Evolutionary conservation across 2,329 filamentous ascomycete genomes (phyloP).

Genomic region (Dactylonectria estremocensis): DNA sequence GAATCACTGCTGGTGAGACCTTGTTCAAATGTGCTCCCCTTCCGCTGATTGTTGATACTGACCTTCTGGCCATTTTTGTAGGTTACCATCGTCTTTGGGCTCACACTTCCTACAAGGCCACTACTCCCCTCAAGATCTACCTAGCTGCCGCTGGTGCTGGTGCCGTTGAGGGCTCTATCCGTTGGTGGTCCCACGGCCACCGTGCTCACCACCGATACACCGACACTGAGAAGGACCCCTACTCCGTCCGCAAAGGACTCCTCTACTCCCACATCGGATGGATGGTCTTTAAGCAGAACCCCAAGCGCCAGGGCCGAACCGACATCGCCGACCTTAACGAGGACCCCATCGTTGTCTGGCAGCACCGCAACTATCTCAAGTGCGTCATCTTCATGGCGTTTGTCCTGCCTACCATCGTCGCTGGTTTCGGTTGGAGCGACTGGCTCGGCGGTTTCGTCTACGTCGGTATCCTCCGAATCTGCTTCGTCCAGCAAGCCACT

Average conservation of each 20-base stretch:
- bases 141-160: slow-evolving; percentile 86
- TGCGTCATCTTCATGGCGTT: slow-evolving; percentile 84
- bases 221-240: slow-evolving; percentile 80
- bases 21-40: too few relatives aligned
- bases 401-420: slow-evolving; percentile 80
- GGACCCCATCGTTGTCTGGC: slow-evolving; percentile 87
- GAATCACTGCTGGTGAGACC: too few relatives aligned
- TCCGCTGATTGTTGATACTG: too few relatives aligned
- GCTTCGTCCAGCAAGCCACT: too few relatives aligned
- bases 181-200: slow-evolving; percentile 92
- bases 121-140: slow-evolving; percentile 83
- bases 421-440: slow-evolving; percentile 85
- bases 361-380: slow-evolving; percentile 90
- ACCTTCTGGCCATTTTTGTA: slow-evolving; percentile 12
- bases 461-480: slow-evolving; percentile 67
- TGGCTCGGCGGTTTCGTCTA: slow-evolving; percentile 88
- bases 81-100: slow-evolving; percentile 82
- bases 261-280: slow-evolving; percentile 85
- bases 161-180: slow-evolving; percentile 87
- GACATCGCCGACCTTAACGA: slow-evolving; percentile 92
- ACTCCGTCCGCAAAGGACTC: slow-evolving; percentile 90
- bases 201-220: slow-evolving; percentile 78
- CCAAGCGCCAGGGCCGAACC: slow-evolving; percentile 88
- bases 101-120: slow-evolving; percentile 86
- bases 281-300: slow-evolving; percentile 96